A percentile compares a stretch with the other conserved stretches of the same genome.
These are phyloP conservation scores for Zymoseptoria pseudotritici DNA, from an alignment of 2,329 filamentous ascomycete species.

Conservation along the genomic window DNA sequence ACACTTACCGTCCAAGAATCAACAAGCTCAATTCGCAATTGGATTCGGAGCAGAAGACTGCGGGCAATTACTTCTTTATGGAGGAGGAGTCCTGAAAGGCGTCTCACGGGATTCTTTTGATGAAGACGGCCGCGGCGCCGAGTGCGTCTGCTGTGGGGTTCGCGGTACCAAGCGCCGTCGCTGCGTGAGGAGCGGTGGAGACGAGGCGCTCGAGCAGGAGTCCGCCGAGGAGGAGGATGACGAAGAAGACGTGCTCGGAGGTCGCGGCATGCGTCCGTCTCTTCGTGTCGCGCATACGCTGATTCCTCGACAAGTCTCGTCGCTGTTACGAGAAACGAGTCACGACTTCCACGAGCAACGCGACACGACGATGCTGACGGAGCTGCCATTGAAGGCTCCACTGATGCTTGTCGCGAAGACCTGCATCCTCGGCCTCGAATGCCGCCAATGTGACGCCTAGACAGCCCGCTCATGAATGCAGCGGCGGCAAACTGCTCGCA, in stretches of 20 bases:
- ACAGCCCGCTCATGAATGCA: too few relatives aligned
- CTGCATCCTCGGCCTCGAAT: too few relatives aligned
- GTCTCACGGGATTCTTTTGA: constrained; percentile 29
- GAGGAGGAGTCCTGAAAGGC: constrained; percentile 73
- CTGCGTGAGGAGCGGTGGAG: constrained; percentile 35
- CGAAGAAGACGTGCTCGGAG: constrained; percentile 25
- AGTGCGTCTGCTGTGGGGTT: not conserved
- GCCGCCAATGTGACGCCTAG: too few relatives aligned
- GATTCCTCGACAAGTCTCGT: not conserved
- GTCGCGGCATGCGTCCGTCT: not conserved
- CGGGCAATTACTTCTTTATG: constrained; percentile 97
- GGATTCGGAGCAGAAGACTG: constrained; percentile 93
- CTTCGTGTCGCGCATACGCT: not conserved
- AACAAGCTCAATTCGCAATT: constrained; percentile 95
- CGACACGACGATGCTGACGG: not conserved
- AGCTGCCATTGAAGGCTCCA: too few relatives aligned
- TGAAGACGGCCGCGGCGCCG: not conserved
- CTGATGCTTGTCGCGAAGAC: too few relatives aligned
- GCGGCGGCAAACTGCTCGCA: too few relatives aligned
- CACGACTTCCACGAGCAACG: not conserved
- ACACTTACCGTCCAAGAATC: constrained; percentile 93
- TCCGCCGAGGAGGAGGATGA: constrained; percentile 59
- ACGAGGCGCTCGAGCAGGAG: constrained; percentile 51
- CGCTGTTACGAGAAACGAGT: not conserved
- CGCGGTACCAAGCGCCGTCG: constrained; percentile 26